A percentile compares a stretch with the other conserved stretches of the same genome.
Evolutionary conservation across 108 stramenopile genomes (phyloP).

Genomic region (Cyclotella cryptica): DNA sequence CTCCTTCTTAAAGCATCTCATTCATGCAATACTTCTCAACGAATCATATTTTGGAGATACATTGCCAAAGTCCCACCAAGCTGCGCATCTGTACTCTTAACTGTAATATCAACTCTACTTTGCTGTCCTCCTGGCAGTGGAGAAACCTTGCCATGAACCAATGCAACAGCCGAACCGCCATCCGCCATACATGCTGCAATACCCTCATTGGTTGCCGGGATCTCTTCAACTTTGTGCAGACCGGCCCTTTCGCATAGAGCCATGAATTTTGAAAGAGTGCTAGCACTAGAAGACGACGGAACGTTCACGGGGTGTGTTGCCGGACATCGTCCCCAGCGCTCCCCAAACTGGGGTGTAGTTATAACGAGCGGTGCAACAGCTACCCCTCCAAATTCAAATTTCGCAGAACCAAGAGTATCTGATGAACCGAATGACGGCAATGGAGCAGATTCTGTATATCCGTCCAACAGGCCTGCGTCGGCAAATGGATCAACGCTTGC

Average conservation of each 20-base stretch:
- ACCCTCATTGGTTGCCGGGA: conserved; percentile 86
- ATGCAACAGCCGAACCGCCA: conserved; percentile 66
- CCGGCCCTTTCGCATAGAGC: conserved; percentile 58
- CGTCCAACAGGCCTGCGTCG: conserved; percentile 71
- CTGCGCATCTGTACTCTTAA: conserved; percentile 80
- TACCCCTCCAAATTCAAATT: conserved; percentile 81
- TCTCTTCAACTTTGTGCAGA: conserved; percentile 85
- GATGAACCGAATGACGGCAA: conserved; percentile 57
- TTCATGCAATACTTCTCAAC: conserved; percentile 14
- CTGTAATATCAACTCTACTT: conserved; percentile 73
- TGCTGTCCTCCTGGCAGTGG: conserved; percentile 53
- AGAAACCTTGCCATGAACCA: conserved; percentile 87
- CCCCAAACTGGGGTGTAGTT: conserved; percentile 91
- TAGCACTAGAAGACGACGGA: conserved; percentile 49
- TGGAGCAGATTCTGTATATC: conserved; percentile 58
- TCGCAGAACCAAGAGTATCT: conserved; percentile 43
- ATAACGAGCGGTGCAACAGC: conserved; percentile 82
- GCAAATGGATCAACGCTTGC: conserved; percentile 74
- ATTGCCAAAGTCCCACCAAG: conserved; percentile 74
- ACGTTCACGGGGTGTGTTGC: conserved; percentile 65
- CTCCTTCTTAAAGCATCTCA: too few relatives aligned
- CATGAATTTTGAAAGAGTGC: conserved; percentile 69
- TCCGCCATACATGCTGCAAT: conserved; percentile 86
- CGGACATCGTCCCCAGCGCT: conserved; percentile 83
- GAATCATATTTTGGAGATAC: conserved; percentile 76